phyloP scores from a whole-genome alignment of 2,329 filamentous ascomycete genomes.

The Talaromyces amestolkiae region DNA sequence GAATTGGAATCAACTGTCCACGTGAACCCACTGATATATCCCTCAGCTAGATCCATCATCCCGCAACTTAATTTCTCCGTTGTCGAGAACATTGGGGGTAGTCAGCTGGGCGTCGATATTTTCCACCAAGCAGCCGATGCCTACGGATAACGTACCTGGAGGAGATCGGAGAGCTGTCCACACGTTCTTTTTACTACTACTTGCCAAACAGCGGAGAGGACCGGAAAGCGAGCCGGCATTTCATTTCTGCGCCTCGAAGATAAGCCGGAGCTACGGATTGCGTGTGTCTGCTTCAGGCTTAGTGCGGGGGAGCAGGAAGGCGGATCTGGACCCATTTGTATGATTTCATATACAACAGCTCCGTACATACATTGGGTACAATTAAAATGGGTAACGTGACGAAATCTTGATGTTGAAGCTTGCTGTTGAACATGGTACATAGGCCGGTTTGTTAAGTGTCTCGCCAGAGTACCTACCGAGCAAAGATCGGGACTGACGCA shows the following conservation, averaged over 20 bases:
- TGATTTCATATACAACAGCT: slow-evolving; percentile 2
- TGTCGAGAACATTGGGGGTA: background rate
- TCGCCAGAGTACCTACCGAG: background rate
- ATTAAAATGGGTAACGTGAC: slow-evolving; percentile 20
- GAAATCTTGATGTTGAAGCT: slow-evolving; percentile 13
- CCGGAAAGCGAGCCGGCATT: slow-evolving; percentile 22
- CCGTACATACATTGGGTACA: slow-evolving; percentile 16
- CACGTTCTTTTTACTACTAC: background rate
- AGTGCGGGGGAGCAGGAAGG: slow-evolving; percentile 22
- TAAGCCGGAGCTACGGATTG: slow-evolving; percentile 21
- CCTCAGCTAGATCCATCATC: background rate
- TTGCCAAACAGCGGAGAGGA: slow-evolving; percentile 21
- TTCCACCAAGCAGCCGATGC: background rate
- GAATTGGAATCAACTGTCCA: background rate
- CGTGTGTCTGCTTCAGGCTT: slow-evolving; percentile 19
- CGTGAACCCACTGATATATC: background rate
- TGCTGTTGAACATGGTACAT: background rate
- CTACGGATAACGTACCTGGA: slow-evolving; percentile 4
- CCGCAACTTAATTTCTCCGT: slow-evolving; percentile 4
- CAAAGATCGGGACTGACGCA: slow-evolving; percentile 2
- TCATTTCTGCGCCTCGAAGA: slow-evolving; percentile 19
- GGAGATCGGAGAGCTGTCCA: slow-evolving; percentile 1
- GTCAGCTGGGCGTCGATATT: background rate
- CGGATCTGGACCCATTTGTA: background rate
- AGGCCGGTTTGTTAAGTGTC: background rate